A percentile compares a stretch with the other conserved stretches of the same genome.
These are phyloP conservation scores for Cryptosporidium andersoni DNA, from an alignment of 169 alveolate species.

Conservation along the genomic window DNA sequence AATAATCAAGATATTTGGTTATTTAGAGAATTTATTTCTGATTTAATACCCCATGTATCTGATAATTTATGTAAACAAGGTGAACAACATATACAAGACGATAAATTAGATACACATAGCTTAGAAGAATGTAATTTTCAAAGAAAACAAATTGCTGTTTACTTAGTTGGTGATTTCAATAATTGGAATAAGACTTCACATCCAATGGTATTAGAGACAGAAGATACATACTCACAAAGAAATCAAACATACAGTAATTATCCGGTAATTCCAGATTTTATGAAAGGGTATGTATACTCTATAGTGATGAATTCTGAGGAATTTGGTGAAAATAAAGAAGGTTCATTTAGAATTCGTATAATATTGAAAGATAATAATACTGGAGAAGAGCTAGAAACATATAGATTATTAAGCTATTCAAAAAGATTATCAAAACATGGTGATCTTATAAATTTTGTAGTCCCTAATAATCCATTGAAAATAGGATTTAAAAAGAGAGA, in stretches of 20 bases:
- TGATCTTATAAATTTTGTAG: too few species aligned
- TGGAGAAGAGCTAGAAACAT: constrained; percentile 43
- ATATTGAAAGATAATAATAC: neutral
- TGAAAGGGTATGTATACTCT: constrained; percentile 36
- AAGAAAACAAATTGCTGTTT: constrained; percentile 8
- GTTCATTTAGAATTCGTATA: constrained; percentile 41
- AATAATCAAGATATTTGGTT: constrained; percentile 19
- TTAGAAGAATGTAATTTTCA: too few species aligned
- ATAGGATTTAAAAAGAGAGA: too few species aligned
- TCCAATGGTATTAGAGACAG: constrained; percentile 72
- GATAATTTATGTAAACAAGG: constrained; percentile 20
- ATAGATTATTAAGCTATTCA: constrained; percentile 55
- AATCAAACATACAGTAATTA: constrained; percentile 7
- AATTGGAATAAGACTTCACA: constrained; percentile 77
- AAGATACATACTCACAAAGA: neutral
- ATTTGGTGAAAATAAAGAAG: neutral
- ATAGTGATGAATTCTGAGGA: constrained; percentile 12
- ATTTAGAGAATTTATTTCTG: constrained; percentile 54
- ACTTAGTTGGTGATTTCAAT: constrained; percentile 79
- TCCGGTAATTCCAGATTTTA: constrained; percentile 45
- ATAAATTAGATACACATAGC: too few species aligned
- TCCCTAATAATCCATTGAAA: too few species aligned
- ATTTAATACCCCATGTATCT: constrained; percentile 26
- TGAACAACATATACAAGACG: constrained; percentile 8
- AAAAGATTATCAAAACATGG: neutral